Evolutionary conservation across 2,329 filamentous ascomycete genomes (phyloP).

Genomic region (Neurospora crassa): DNA sequence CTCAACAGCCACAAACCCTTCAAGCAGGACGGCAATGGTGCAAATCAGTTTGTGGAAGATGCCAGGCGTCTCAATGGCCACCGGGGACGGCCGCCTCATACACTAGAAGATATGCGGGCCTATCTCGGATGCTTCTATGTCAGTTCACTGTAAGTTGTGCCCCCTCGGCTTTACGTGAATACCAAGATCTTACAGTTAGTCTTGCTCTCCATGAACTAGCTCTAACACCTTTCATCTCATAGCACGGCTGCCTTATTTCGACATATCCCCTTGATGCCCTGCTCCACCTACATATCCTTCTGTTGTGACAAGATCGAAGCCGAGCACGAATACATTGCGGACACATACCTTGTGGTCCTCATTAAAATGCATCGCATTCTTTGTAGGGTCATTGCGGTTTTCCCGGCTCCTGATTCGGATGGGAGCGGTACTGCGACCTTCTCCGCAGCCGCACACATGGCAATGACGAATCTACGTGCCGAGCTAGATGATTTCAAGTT

Average conservation of each 20-base stretch:
- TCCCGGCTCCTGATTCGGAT: conserved; percentile 18
- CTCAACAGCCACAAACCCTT: conserved; percentile 22
- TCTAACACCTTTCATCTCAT: conserved; percentile 3
- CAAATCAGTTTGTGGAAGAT: conserved; percentile 25
- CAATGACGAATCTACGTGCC: conserved; percentile 22
- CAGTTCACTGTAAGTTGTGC: conserved; percentile 22
- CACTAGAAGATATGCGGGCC: conserved; percentile 28
- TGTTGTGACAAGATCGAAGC: conserved; percentile 25
- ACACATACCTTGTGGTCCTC: conserved; percentile 24
- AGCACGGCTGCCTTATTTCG: conserved; percentile 23
- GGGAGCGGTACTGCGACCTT: conserved; percentile 8
- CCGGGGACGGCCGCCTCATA: conserved; percentile 16
- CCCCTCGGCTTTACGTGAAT: background rate
- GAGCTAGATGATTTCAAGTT: conserved; percentile 23
- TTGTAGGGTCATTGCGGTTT: conserved; percentile 20
- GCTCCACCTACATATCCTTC: conserved; percentile 23
- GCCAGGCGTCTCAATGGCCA: conserved; percentile 11
- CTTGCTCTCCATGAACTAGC: background rate
- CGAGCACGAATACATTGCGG: conserved; percentile 22
- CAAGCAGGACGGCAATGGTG: conserved; percentile 12
- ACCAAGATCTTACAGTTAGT: background rate
- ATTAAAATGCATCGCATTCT: conserved; percentile 26
- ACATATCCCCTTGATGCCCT: conserved; percentile 23
- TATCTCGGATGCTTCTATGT: conserved; percentile 31
- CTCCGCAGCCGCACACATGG: conserved; percentile 23